Evolutionary conservation across 1,284 basidiomycete genomes (phyloP).

Genomic region (Takashimella koratensis): DNA sequence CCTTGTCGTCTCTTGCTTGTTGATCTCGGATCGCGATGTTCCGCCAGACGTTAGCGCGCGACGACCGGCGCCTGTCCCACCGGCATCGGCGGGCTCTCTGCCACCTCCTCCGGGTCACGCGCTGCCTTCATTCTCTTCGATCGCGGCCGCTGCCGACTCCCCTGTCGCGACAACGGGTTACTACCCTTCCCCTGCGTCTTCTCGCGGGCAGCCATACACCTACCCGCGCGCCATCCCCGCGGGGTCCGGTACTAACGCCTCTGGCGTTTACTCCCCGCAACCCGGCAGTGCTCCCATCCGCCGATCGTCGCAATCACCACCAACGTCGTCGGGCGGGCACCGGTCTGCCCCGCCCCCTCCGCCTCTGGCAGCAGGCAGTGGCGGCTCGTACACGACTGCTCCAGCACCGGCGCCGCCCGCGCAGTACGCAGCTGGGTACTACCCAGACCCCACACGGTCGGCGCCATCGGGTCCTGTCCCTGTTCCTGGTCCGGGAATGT

Average conservation of each 20-base stretch:
- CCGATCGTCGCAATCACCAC: background rate
- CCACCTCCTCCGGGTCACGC: constrained; percentile 7
- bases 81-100: constrained; percentile 2
- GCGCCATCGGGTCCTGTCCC: too few species aligned
- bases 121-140: constrained; percentile 15
- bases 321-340: background rate
- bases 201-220: background rate
- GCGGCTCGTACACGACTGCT: background rate
- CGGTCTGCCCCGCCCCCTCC: background rate
- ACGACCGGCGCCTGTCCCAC: background rate
- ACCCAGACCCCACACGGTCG: background rate
- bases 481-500: background rate
- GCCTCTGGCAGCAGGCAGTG: background rate
- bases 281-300: background rate
- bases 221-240: background rate
- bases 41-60: constrained; percentile 8
- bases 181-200: background rate
- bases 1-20: constrained; percentile 38
- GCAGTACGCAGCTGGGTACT: background rate
- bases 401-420: background rate
- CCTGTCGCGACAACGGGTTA: background rate
- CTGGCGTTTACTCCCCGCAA: constrained; percentile 3
- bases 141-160: constrained; percentile 10
- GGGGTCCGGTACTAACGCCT: background rate
- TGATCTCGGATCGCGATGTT: constrained; percentile 21